phyloP scores from a whole-genome alignment of 176 grass and related monocot species.

The Oryza meyeriana region DNA sequence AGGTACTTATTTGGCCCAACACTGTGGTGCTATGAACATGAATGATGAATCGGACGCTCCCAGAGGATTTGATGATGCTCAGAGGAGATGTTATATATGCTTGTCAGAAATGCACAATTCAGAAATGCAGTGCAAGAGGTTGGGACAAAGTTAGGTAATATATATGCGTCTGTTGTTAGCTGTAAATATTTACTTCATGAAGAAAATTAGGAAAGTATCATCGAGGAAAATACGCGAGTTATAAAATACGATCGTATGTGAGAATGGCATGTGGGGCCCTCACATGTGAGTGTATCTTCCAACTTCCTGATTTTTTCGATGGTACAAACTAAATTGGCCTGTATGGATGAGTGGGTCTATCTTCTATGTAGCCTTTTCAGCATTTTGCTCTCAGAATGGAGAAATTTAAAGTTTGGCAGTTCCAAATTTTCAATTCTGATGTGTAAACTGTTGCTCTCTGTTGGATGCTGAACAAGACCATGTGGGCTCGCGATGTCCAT shows the following conservation, averaged over 20 bases:
- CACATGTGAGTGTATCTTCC: neutral
- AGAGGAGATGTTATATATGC: neutral
- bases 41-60: neutral
- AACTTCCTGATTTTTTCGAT: neutral
- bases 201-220: neutral
- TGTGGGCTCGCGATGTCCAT: too few species aligned
- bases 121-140: neutral
- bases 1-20: neutral
- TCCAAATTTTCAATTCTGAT: too few species aligned
- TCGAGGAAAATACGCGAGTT: too few species aligned
- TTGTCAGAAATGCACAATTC: neutral
- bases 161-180: neutral
- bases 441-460: too few species aligned
- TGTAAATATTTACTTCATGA: neutral
- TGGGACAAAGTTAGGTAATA: neutral
- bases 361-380: too few species aligned
- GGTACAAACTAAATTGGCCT: neutral
- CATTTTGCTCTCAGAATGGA: neutral
- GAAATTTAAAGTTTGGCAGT: too few species aligned
- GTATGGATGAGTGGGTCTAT: neutral
- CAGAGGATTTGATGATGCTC: neutral
- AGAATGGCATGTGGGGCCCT: neutral
- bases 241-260: neutral
- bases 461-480: too few species aligned
- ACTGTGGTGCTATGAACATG: slow-evolving; percentile 5